A percentile compares a stretch with the other conserved stretches of the same genome.
Evolutionary conservation across 768 basidiomycete species (phyloP).

Genomic region (Boletus rubroflammeus): DNA sequence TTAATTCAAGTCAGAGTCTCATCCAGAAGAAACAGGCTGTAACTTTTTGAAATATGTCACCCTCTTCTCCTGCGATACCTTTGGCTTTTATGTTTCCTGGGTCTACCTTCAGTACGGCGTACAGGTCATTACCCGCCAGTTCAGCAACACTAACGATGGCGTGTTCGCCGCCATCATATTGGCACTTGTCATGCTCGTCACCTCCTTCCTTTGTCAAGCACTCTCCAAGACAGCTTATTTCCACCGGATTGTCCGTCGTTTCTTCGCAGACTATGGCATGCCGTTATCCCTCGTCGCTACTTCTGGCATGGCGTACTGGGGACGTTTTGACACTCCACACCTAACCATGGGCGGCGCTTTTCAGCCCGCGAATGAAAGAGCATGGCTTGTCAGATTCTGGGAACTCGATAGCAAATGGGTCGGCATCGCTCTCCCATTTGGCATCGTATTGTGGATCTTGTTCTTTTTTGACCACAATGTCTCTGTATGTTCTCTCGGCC

Average conservation of each 20-base stretch:
- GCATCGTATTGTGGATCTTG: constrained; percentile 80
- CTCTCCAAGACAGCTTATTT: constrained; percentile 63
- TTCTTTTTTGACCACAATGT: constrained; percentile 97
- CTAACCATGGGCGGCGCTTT: constrained; percentile 65
- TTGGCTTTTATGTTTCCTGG: constrained; percentile 91
- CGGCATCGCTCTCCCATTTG: constrained; percentile 85
- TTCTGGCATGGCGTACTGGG: constrained; percentile 86
- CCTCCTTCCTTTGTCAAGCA: constrained; percentile 69
- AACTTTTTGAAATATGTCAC: constrained; percentile 86
- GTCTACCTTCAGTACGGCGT: constrained; percentile 88
- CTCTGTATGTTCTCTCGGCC: constrained; percentile 47
- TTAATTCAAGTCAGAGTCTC: not conserved
- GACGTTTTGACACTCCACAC: constrained; percentile 58
- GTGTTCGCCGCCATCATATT: constrained; percentile 66
- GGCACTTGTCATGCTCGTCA: constrained; percentile 72
- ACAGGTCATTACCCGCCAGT: constrained; percentile 77
- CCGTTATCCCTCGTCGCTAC: constrained; percentile 76
- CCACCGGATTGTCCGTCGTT: constrained; percentile 68
- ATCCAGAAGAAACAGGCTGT: constrained; percentile 48
- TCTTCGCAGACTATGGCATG: constrained; percentile 89
- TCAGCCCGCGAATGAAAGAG: constrained; percentile 62
- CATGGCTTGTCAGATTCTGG: constrained; percentile 90
- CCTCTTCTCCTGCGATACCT: constrained; percentile 86
- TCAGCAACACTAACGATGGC: constrained; percentile 42
- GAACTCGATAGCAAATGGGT: constrained; percentile 85